Percentiles rank a stretch among this genome's conserved stretches.
phyloP scores from a whole-genome alignment of 345 rosid genomes.

The Acer negundo region DNA sequence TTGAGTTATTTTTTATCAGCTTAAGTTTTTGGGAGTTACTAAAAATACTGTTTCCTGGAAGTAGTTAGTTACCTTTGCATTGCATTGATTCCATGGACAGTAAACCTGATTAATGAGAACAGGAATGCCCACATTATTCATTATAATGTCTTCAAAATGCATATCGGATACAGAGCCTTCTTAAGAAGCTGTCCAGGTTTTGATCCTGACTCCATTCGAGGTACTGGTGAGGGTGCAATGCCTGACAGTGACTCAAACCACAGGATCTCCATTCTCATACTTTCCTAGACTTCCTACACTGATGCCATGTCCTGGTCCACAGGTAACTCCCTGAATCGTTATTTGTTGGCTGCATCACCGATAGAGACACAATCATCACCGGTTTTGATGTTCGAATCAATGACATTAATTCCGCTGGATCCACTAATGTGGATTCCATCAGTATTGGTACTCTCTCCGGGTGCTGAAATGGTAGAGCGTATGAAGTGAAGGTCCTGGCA shows the following conservation, averaged over 20 bases:
- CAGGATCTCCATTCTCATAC: conserved; percentile 46
- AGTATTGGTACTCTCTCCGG: conserved; percentile 53
- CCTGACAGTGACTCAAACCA: conserved; percentile 38
- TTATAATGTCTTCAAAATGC: conserved; percentile 48
- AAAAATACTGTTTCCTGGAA: too few species aligned
- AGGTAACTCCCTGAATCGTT: neutral
- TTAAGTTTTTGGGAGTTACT: too few species aligned
- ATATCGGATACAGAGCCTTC: conserved; percentile 36
- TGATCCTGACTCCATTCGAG: conserved; percentile 56
- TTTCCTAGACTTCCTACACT: conserved; percentile 63
- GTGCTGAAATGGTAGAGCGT: conserved; percentile 36
- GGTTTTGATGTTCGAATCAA: conserved; percentile 29
- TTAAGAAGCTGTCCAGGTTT: conserved; percentile 56
- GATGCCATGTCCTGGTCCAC: conserved; percentile 66
- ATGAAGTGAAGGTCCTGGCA: conserved; percentile 41
- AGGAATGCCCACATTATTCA: conserved; percentile 56
- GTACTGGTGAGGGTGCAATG: conserved; percentile 41
- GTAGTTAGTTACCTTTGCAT: conserved; percentile 30
- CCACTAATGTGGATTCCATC: conserved; percentile 69
- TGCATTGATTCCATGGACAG: conserved; percentile 44
- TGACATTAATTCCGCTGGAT: conserved; percentile 33
- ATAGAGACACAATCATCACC: conserved; percentile 23
- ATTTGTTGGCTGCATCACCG: neutral
- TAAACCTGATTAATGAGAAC: conserved; percentile 53
- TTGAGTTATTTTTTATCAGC: too few species aligned